Conservation (phyloP, 108 stramenopile genomes). For the Discostella pseudostelligera region DNA sequence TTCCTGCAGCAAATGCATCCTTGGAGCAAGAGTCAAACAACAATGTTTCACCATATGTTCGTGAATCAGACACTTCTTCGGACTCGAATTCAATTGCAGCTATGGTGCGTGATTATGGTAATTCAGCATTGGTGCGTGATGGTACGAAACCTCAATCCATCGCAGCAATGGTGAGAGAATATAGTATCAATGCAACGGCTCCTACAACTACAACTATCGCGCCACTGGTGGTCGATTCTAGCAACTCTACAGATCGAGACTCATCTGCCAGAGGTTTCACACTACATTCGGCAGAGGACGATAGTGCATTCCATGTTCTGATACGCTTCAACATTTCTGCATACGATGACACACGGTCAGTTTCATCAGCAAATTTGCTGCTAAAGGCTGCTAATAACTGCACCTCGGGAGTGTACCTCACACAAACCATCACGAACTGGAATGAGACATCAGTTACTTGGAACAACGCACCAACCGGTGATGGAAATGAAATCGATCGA, state of each 20-base stretch:
- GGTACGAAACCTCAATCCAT: no score
- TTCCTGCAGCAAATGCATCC: not conserved
- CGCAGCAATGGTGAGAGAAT: no score
- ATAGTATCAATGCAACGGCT: no score
- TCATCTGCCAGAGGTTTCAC: no score
- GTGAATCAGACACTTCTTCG: no score
- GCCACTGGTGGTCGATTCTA: no score
- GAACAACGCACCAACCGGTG: slow-evolving; percentile 30
- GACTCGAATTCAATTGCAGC: not conserved
- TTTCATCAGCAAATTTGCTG: slow-evolving; percentile 25
- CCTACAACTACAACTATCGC: no score
- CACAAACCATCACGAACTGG: slow-evolving; percentile 35
- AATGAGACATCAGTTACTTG: slow-evolving; percentile 37
- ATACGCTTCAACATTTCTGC: slow-evolving; percentile 32
- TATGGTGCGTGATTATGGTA: not conserved
- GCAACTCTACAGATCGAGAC: no score
- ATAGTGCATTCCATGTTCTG: slow-evolving; percentile 31
- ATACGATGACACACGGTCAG: slow-evolving; percentile 13
- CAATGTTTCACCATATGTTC: no score
- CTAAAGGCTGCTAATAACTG: slow-evolving; percentile 35
- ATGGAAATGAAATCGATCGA: slow-evolving; percentile 30
- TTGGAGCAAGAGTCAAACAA: no score
- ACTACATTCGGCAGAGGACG: not conserved
- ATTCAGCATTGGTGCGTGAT: no score
- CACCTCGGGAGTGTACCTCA: slow-evolving; percentile 29